Percentiles rank a stretch among this genome's conserved stretches.
These are phyloP conservation scores for Yarrowia deformans DNA, from an alignment of 805 yeast species.

Conservation along the genomic window DNA sequence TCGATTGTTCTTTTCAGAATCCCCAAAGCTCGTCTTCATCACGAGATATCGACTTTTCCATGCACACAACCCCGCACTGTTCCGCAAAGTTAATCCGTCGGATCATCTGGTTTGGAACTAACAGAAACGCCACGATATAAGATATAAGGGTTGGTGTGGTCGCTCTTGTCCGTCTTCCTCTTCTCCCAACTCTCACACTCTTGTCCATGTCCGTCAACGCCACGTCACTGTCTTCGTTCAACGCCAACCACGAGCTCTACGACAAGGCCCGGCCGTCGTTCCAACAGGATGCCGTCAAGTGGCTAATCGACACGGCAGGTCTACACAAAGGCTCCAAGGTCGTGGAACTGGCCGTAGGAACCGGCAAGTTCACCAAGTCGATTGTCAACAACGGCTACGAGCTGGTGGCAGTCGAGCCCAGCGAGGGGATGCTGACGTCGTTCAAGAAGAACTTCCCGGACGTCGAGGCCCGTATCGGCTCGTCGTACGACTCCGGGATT, in stretches of 20 bases:
- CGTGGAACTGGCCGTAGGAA: conserved; percentile 66
- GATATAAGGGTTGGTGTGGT: neutral
- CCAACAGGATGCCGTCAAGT: conserved; percentile 53
- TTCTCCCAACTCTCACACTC: neutral
- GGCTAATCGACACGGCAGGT: conserved; percentile 54
- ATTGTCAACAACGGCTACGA: conserved; percentile 55
- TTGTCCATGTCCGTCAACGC: conserved; percentile 47
- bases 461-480: conserved; percentile 52
- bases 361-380: conserved; percentile 66
- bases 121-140: neutral
- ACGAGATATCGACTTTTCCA: neutral
- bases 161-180: no score
- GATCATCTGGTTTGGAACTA: neutral
- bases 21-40: neutral
- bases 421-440: conserved; percentile 61
- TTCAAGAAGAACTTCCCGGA: conserved; percentile 59
- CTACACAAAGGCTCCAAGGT: conserved; percentile 50
- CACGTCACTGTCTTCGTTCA: conserved; percentile 59
- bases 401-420: conserved; percentile 61
- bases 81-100: conserved; percentile 12
- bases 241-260: conserved; percentile 60
- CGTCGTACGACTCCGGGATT: conserved; percentile 58
- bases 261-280: conserved; percentile 63
- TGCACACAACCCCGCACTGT: neutral
- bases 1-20: conserved; percentile 1